A percentile compares a stretch with the other conserved stretches of the same genome.
Conservation (phyloP, 495 filamentous ascomycete species). For the Tuber magnatum region DNA sequence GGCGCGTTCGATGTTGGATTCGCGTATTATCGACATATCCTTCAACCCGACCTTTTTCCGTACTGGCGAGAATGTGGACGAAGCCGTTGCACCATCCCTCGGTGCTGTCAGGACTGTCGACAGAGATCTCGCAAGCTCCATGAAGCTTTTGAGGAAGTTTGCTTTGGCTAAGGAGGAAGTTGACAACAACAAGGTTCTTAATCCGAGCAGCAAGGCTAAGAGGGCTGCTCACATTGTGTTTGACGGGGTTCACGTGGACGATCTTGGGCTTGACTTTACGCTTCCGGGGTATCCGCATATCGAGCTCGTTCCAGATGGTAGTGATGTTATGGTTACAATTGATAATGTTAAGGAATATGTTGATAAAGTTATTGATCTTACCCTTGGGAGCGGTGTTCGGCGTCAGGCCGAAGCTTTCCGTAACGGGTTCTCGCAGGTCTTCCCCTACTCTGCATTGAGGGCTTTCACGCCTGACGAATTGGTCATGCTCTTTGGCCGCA, state of each 20-base stretch:
- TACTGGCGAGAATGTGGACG: conserved; percentile 62
- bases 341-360: conserved; percentile 84
- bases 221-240: conserved; percentile 61
- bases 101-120: conserved; percentile 92
- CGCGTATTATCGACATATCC: conserved; percentile 92
- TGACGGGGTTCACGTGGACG: conserved; percentile 70
- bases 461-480: conserved; percentile 95
- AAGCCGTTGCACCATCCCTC: conserved; percentile 71
- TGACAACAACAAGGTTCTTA: conserved; percentile 59
- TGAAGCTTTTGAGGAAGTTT: conserved; percentile 85
- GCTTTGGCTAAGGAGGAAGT: conserved; percentile 72
- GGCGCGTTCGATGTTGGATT: conserved; percentile 96
- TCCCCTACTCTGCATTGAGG: conserved; percentile 83
- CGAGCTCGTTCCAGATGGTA: conserved; percentile 69
- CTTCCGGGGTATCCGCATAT: conserved; percentile 87
- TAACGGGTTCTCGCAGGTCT: conserved; percentile 87
- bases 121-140: conserved; percentile 70
- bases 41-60: conserved; percentile 98
- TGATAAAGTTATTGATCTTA: conserved; percentile 84
- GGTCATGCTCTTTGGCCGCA: conserved; percentile 89
- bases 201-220: conserved; percentile 59
- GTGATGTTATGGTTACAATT: conserved; percentile 68
- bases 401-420: conserved; percentile 88
- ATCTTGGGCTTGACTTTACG: conserved; percentile 87
- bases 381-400: conserved; percentile 76